A percentile compares a stretch with the other conserved stretches of the same genome.
Conservation (phyloP, 805 yeast genomes). For the Kodamaea neixiangensis region DNA sequence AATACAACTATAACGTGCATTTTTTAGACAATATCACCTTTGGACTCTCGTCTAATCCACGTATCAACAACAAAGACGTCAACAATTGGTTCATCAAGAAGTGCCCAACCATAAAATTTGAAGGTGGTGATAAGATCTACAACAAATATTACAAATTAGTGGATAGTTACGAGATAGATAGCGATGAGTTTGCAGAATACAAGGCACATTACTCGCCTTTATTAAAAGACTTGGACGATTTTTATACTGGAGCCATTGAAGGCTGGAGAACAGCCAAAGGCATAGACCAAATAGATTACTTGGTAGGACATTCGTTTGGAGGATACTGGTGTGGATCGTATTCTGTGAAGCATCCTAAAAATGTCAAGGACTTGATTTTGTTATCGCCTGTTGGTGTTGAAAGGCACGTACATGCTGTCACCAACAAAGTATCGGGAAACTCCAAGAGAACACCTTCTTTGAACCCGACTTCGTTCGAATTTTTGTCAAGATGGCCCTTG, state of each 20-base stretch:
- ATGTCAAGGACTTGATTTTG: conserved; percentile 55
- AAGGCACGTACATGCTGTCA: conserved; percentile 61
- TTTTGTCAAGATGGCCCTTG: conserved; percentile 49
- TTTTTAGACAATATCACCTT: conserved; percentile 51
- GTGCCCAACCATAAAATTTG: conserved; percentile 23
- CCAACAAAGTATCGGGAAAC: conserved; percentile 31
- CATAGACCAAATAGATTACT: conserved; percentile 54
- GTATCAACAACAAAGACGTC: conserved; percentile 15
- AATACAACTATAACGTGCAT: conserved; percentile 46
- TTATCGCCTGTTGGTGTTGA: conserved; percentile 83
- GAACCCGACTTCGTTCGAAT: conserved; percentile 46
- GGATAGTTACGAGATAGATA: conserved; percentile 33
- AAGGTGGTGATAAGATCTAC: conserved; percentile 24
- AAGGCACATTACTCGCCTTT: conserved; percentile 38
- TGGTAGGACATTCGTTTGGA: conserved; percentile 80
- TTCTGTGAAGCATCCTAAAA: conserved; percentile 56
- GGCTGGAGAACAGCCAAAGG: conserved; percentile 57
- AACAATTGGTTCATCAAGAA: conserved; percentile 22
- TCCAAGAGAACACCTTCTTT: conserved; percentile 34
- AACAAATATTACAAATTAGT: conserved; percentile 43
- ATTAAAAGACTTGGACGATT: conserved; percentile 49
- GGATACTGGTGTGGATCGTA: conserved; percentile 72
- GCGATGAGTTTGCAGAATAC: conserved; percentile 29
- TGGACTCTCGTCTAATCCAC: conserved; percentile 55
- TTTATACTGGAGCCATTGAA: conserved; percentile 62